These are phyloP conservation scores for Claviceps cyperi DNA, from an alignment of 2,329 filamentous ascomycete genomes.

Conservation along the genomic window DNA sequence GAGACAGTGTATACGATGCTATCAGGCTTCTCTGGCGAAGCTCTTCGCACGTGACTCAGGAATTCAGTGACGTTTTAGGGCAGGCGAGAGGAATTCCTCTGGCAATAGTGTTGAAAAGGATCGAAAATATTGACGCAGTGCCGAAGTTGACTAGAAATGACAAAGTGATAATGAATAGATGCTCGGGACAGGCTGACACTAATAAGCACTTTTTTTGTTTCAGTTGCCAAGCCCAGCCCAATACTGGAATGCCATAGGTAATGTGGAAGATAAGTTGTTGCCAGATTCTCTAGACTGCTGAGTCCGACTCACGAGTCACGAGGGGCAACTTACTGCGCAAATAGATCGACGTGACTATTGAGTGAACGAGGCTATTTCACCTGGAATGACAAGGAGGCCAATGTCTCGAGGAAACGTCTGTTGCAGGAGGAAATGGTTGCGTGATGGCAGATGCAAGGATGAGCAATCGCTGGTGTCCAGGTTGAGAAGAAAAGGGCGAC, in stretches of 20 bases:
- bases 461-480: neutral
- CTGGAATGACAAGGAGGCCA: constrained; percentile 1
- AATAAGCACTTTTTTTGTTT: neutral
- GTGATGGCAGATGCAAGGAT: neutral
- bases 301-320: too few species aligned
- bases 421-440: neutral
- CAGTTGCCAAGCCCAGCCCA: neutral
- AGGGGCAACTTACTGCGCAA: neutral
- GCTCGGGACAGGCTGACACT: neutral
- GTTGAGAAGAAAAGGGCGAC: neutral
- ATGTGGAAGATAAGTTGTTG: neutral
- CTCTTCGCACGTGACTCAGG: neutral
- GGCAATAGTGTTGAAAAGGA: neutral
- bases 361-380: neutral
- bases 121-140: neutral
- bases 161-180: neutral
- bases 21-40: neutral
- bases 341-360: neutral
- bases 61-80: neutral
- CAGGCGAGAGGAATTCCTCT: neutral
- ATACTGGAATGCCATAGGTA: constrained; percentile 2
- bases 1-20: neutral
- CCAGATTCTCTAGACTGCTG: neutral
- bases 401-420: neutral
- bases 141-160: neutral